Base-by-base conservation (phyloP, 768 basidiomycete genomes). In the Auriscalpium microsporum region DNA sequence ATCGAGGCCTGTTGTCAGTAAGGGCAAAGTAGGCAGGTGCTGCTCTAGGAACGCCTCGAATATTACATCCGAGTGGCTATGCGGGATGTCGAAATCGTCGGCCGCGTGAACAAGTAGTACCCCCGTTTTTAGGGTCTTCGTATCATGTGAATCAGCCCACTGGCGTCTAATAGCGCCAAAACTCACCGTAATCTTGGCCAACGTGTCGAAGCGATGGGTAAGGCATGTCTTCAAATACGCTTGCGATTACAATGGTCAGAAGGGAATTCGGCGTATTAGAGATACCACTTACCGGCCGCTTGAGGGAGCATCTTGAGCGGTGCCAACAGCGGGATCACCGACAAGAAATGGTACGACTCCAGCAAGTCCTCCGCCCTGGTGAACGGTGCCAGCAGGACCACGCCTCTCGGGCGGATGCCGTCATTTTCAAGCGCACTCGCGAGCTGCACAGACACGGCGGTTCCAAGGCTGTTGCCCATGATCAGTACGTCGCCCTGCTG, bases 391-490 rank as follows among this genome's bases (percentile, higher is more conserved):
- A 76, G 65, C 21, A 78, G 61, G 1, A 72, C 72, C 8, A 78
- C 53, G 8, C 75, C 75, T 34, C 72, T 65, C 0, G 73, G 71
- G 19, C 62, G 58, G 28, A 70, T 58, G 71, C 72, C 74, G 56
- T 79, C 73, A 1, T 55, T 57, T 11, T 71, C 70, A 4, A 83
- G 67, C 48, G 67, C 59, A 28, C 65, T 72, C 14, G 70, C 74
- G 10, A 77, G 67, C 52, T 64, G 74, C 28, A 73, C 73, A 0
- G 70, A 76, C 2, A 97, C 87, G 0, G 85, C 93, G 0, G 94
- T 94, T 1, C 94, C 94, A 11, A 98, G 73, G 60, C 90, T 94
- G 62, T 94, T 92, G 0, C 94, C 94, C 3, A 90, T 73, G 45
- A 98, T 67, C 4, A 92, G 72, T 38, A 96, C 75, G 56, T 84